phyloP scores from a whole-genome alignment of 2,329 filamentous ascomycete genomes.

The Ascochyta fabae region DNA sequence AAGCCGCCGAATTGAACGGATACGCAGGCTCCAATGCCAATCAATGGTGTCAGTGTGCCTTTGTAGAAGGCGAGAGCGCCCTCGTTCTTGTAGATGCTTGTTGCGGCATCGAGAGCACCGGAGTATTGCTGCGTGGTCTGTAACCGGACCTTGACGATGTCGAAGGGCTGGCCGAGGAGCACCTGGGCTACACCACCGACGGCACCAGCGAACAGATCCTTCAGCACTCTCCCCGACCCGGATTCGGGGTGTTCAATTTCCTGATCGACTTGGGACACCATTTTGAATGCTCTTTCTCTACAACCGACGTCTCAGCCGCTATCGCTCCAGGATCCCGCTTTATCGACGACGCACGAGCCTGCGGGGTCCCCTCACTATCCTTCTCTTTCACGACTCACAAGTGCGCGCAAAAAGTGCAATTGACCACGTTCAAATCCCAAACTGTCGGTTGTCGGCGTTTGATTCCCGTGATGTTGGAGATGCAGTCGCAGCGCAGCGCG shows the following conservation, averaged over 20 bases:
- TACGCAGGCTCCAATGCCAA: slow-evolving; percentile 94
- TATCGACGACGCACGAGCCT: slow-evolving; percentile 7
- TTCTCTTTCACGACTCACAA: background rate
- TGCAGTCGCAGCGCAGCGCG: background rate
- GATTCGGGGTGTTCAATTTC: slow-evolving; percentile 47
- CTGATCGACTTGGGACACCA: slow-evolving; percentile 42
- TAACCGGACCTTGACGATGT: slow-evolving; percentile 84
- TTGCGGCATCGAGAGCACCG: slow-evolving; percentile 79
- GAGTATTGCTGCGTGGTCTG: slow-evolving; percentile 87
- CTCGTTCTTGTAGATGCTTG: slow-evolving; percentile 85
- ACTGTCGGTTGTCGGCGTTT: too few species aligned
- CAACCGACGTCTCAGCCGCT: background rate
- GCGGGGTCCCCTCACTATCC: background rate
- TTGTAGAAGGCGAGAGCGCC: slow-evolving; percentile 96
- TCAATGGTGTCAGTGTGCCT: slow-evolving; percentile 89
- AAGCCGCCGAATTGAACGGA: slow-evolving; percentile 99
- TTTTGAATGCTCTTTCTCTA: slow-evolving; percentile 6
- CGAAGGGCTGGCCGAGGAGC: slow-evolving; percentile 76
- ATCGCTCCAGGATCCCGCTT: slow-evolving; percentile 5
- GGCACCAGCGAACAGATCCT: slow-evolving; percentile 91
- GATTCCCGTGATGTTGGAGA: slow-evolving; percentile 1
- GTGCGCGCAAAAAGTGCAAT: background rate
- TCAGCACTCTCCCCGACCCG: slow-evolving; percentile 61
- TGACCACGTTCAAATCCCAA: background rate
- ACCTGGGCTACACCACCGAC: slow-evolving; percentile 94